Percentiles rank a stretch among this genome's conserved stretches.
Conservation (phyloP, 257 asterid species). For the Forsythia viridissima region DNA sequence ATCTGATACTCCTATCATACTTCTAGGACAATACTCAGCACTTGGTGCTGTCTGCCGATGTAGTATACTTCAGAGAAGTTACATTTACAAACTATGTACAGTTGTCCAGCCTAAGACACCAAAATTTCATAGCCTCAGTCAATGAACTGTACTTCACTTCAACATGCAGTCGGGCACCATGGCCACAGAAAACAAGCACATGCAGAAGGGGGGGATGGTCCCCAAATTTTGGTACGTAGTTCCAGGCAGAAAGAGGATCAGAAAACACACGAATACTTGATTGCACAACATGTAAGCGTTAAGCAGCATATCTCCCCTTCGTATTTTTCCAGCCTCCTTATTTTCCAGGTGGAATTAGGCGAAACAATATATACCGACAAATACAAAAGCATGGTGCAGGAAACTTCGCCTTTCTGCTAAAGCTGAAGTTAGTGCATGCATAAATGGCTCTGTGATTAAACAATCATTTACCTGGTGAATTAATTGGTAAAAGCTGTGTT, state of each 20-base stretch:
- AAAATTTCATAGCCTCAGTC: neutral
- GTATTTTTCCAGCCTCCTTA: neutral
- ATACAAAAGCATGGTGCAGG: constrained; percentile 14
- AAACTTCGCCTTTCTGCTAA: constrained; percentile 11
- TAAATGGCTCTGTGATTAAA: constrained; percentile 10
- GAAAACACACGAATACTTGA: neutral
- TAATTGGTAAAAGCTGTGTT: constrained; percentile 98
- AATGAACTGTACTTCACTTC: neutral
- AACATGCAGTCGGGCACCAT: neutral
- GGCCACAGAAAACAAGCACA: neutral
- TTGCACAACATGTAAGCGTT: neutral
- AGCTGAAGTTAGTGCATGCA: neutral
- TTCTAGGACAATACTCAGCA: neutral
- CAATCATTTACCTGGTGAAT: constrained; percentile 83
- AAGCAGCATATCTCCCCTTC: neutral
- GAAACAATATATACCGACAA: constrained; percentile 17
- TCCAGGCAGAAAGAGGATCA: neutral
- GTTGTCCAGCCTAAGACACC: neutral
- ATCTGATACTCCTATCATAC: neutral
- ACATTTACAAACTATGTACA: neutral
- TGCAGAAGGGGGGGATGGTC: neutral
- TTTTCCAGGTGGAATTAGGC: constrained; percentile 5
- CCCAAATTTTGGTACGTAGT: neutral
- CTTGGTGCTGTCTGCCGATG: neutral
- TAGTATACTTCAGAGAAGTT: neutral